Evolutionary conservation across 2,329 filamentous ascomycete genomes (phyloP).

Genomic region (Colletotrichum sp.): DNA sequence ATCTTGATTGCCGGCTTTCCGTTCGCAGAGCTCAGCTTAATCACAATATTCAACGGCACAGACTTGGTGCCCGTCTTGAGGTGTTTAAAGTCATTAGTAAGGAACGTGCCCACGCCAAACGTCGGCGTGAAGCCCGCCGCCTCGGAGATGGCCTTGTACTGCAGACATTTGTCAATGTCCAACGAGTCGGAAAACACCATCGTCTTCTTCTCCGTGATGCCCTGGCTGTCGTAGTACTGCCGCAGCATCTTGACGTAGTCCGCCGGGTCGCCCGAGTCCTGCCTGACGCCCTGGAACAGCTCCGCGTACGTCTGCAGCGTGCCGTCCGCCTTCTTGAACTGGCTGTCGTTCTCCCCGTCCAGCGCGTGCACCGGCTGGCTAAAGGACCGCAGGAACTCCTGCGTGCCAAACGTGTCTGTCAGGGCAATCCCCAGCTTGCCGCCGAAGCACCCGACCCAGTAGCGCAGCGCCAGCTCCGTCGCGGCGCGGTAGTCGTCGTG

Average conservation of each 20-base stretch:
- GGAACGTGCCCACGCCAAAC: constrained; percentile 93
- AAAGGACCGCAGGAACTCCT: constrained; percentile 86
- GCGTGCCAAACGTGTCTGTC: constrained; percentile 96
- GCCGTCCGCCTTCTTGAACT: constrained; percentile 42
- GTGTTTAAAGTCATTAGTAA: constrained; percentile 92
- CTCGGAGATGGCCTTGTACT: constrained; percentile 87
- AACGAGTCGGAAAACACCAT: constrained; percentile 97
- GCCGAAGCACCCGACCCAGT: constrained; percentile 93
- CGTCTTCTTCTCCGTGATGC: constrained; percentile 80
- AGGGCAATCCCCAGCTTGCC: constrained; percentile 84
- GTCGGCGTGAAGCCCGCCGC: constrained; percentile 81
- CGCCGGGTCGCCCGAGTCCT: constrained; percentile 87
- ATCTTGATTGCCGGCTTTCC: constrained; percentile 90
- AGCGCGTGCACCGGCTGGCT: constrained; percentile 63
- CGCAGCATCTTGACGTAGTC: constrained; percentile 81
- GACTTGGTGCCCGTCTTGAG: constrained; percentile 80
- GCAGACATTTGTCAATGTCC: constrained; percentile 86
- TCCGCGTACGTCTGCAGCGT: constrained; percentile 73
- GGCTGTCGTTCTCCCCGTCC: constrained; percentile 45
- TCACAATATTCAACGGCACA: constrained; percentile 93
- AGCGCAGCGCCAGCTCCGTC: constrained; percentile 81
- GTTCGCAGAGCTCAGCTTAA: constrained; percentile 88
- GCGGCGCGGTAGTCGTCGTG: constrained; percentile 84
- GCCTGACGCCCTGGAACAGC: constrained; percentile 82
- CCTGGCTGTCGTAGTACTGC: constrained; percentile 78